Percentiles rank a stretch among this genome's conserved stretches.
These are phyloP conservation scores for Penicillium sp. DNA, from an alignment of 2,329 filamentous ascomycete genomes.

Conservation along the genomic window DNA sequence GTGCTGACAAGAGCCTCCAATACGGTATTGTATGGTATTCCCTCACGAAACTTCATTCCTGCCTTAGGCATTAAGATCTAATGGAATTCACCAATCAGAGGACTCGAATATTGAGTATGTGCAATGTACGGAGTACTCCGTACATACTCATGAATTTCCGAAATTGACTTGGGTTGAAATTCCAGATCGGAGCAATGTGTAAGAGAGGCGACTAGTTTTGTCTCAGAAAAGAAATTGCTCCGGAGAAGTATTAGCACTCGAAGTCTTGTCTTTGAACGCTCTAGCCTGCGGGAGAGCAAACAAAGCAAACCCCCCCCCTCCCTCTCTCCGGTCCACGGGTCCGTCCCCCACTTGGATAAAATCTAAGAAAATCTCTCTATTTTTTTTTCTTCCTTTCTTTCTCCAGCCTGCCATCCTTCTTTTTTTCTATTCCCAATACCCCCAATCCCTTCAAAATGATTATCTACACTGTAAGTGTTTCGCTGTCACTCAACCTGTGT, in stretches of 20 bases:
- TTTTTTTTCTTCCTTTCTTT: slow-evolving; percentile 20
- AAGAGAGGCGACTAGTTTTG: too few relatives aligned
- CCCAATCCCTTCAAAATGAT: slow-evolving; percentile 63
- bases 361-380: neutral
- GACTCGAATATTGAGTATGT: neutral
- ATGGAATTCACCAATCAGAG: neutral
- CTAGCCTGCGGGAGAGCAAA: slow-evolving; percentile 11
- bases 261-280: neutral
- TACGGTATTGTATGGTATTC: slow-evolving; percentile 1
- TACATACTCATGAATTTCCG: too few relatives aligned
- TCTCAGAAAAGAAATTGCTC: too few relatives aligned
- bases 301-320: slow-evolving; percentile 31
- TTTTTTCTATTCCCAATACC: slow-evolving; percentile 29
- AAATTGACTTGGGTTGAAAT: too few relatives aligned
- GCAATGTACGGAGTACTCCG: too few relatives aligned
- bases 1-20: accelerated
- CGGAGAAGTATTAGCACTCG: neutral
- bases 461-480: slow-evolving; percentile 65
- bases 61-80: neutral
- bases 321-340: neutral
- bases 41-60: neutral
- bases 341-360: neutral
- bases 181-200: too few relatives aligned
- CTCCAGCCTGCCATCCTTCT: slow-evolving; percentile 34
- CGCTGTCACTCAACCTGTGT: neutral